Base-by-base conservation (phyloP, 768 basidiomycete species). In the Boletus rex-veris region DNA sequence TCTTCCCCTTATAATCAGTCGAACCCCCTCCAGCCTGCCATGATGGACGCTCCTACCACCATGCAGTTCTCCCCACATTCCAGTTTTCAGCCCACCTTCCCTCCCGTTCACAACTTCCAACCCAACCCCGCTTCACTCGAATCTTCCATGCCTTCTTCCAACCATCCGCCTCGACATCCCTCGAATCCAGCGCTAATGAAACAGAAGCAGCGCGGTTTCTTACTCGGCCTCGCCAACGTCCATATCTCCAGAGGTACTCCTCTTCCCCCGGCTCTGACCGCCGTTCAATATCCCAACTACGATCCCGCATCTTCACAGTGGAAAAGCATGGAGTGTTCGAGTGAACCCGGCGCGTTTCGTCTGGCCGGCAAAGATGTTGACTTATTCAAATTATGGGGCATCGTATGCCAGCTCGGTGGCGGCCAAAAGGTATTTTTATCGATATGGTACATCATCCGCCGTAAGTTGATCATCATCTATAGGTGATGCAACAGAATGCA, bases 311-410 rank as follows among this genome's bases (percentile, higher is more conserved):
- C 73, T 40, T 83, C 89, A 1, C 77, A 73, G 19, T 92, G 86
- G 84, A 81, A 82, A 63, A 71, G 73, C 48, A 72, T 92, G 54
- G 88, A 91, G 54, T 74, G 80, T 26, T 80, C 83, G 51, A 59
- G 63, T 10, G 86, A 88, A 57, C 59, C 77, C 11, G 90, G 91
- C 31, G 71, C 77, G 38, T 76, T 92, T 67, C 81, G 82, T 45
- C 64, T 92, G 18, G 86, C 83, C 3, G 88, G 86, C 16, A 86
- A 80, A 66, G 88, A 91, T 60, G 71, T 92, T 42, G 85, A 88
- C 65, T 68, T 92, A n/a, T 84, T 86, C 69, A 86, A 78, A 63
- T 71, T 92, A 10, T 92, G 86, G 84, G 76, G 75, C 12, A 56
- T 81, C 39, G 85, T 88, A 42, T 72, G 72, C 53, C 77, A 82